A percentile compares a stretch with the other conserved stretches of the same genome.
Evolutionary conservation across 148 eudicot species (phyloP).

Genomic region (Rheum nobile): DNA sequence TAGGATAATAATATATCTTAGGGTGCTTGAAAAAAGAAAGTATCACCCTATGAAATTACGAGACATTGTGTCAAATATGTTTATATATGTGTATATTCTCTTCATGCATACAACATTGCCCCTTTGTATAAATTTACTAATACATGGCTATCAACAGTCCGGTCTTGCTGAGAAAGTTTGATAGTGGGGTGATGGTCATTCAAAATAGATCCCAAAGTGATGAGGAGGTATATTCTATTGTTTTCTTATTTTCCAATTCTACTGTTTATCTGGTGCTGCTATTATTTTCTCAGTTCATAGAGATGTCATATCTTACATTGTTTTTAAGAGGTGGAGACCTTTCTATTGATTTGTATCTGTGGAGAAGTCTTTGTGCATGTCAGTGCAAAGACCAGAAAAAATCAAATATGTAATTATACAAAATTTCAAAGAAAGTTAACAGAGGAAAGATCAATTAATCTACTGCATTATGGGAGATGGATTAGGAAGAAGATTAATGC

Average conservation of each 20-base stretch:
- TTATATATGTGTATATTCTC: constrained; percentile 6
- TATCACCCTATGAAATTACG: neutral
- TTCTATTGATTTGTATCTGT: neutral
- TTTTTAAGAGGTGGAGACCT: neutral
- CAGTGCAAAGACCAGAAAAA: neutral
- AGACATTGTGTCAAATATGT: neutral
- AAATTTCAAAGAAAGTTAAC: neutral
- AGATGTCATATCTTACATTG: neutral
- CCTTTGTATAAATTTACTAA: neutral
- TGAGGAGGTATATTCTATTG: constrained; percentile 51
- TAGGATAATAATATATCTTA: neutral
- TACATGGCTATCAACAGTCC: constrained; percentile 39
- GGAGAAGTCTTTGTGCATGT: neutral
- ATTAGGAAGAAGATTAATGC: neutral
- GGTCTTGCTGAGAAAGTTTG: constrained; percentile 84
- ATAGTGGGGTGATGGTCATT: constrained; percentile 92
- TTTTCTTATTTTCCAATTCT: neutral
- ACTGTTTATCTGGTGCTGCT: neutral
- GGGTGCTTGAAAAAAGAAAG: neutral
- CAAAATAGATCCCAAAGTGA: constrained; percentile 86
- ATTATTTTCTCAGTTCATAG: neutral
- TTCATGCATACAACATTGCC: neutral
- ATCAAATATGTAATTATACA: neutral
- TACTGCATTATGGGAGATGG: neutral
- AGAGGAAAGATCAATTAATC: neutral